Conservation (phyloP, 2,329 filamentous ascomycete species). For the Blastomyces emzantsi region DNA sequence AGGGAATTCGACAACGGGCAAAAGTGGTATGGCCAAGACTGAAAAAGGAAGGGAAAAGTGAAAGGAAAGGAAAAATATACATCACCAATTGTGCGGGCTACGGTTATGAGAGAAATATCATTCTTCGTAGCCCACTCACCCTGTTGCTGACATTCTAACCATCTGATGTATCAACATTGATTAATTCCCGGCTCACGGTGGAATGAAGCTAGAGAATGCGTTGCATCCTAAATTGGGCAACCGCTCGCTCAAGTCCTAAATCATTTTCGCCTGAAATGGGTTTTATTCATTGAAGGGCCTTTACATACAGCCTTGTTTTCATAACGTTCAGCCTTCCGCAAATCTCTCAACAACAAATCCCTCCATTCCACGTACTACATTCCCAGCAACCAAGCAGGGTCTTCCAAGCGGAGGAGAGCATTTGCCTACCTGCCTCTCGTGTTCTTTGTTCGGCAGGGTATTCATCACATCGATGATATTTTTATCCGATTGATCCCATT, state of each 20-base stretch:
- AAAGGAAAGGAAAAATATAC: background rate
- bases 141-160: background rate
- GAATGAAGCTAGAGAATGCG: background rate
- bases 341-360: background rate
- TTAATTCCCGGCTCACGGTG: background rate
- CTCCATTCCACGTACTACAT: background rate
- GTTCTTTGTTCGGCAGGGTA: background rate
- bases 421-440: background rate
- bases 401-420: background rate
- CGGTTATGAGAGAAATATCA: background rate
- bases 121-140: background rate
- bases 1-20: background rate
- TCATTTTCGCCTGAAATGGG: background rate
- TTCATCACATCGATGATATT: background rate
- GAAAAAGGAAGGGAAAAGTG: too few relatives aligned
- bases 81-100: background rate
- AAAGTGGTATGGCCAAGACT: too few relatives aligned
- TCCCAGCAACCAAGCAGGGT: too few relatives aligned
- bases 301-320: background rate
- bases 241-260: background rate
- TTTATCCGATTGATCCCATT: background rate
- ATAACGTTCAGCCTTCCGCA: background rate
- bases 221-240: background rate
- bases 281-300: background rate
- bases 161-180: background rate